Conservation (phyloP, 202 grass and related monocot genomes). For the Zoysia matrella region DNA sequence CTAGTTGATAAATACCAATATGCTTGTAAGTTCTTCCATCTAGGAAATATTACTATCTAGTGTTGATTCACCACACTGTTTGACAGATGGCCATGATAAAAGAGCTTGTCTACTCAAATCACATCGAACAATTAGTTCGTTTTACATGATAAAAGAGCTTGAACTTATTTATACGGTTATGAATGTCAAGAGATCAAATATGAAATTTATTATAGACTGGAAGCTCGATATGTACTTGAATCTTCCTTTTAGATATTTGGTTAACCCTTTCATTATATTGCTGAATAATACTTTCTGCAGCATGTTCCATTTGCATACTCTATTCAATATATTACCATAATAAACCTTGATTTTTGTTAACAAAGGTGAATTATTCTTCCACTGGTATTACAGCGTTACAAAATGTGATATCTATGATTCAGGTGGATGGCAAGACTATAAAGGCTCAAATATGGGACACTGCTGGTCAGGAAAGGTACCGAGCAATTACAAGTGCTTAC, state of each 20-base stretch:
- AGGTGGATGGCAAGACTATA: neutral
- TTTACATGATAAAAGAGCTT: neutral
- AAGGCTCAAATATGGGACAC: constrained; percentile 6
- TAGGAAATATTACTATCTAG: neutral
- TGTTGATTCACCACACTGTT: neutral
- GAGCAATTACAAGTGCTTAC: neutral
- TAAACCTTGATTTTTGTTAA: neutral
- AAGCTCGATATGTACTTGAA: neutral
- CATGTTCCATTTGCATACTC: neutral
- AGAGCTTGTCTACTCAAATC: neutral
- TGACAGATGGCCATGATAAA: neutral
- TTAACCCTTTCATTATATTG: neutral
- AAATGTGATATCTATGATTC: neutral
- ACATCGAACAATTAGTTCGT: neutral
- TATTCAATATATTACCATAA: neutral
- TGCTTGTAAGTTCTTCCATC: no score
- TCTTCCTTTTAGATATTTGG: neutral
- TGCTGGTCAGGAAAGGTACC: constrained; percentile 3
- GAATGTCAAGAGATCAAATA: neutral
- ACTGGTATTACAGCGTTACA: neutral
- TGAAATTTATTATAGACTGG: neutral
- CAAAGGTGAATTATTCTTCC: neutral
- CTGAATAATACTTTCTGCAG: neutral
- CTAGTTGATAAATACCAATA: no score
- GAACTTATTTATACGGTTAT: neutral